Evolutionary conservation across 192 early-diverging fungal genomes (phyloP), one percentile per base, ranked within the genome.

Genomic region (Coemansia sp.): DNA sequence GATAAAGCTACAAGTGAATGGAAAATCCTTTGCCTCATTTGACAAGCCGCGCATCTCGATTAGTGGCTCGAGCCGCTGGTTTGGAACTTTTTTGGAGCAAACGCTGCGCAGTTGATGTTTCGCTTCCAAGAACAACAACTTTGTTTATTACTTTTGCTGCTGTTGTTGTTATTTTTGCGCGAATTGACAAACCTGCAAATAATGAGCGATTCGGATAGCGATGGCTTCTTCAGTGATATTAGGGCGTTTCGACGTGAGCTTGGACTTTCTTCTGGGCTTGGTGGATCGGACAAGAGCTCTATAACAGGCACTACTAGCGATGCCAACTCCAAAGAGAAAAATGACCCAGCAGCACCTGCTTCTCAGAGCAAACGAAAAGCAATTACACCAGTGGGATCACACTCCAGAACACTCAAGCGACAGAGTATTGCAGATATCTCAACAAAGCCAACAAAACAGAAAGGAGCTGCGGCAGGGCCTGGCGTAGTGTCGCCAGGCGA

Each of bases 181-280:
- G 26, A 18, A 25, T 23, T 49, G 30, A 31, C 30, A 31, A 31
- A 31, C 4, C 47, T 24, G 18, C 38, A 68, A 56, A 44, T 31
- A 14, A 51, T 21, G n/a, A 38, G 54, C 19, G 76, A 78, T 44
- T 73, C 70, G 16, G 76, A 78, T 34, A 78, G 70, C 57, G 76
- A 78, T 41, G 70, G 49, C 21, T 69, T 73, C 53, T 78, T 69
- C 64, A 73, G 76, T 60, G 76, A 73, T 18, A 63, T 78, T 26
- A 49, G 60, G 3, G 49, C 60, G 26, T 49, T 78, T 4, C 59
- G 76, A 23, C 67, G 57, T 18, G 62, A 67, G 52, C 64, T 78
- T 19, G 76, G 76, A 19, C 64, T 76, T 3, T 49, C 54, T 1
- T 12, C 38, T 21, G 22, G 48, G 16, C 26, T 24, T n/a, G 1